A percentile compares a stretch with the other conserved stretches of the same genome.
Conservation (phyloP, 2,329 filamentous ascomycete species). For the Sarocladium oryzae region DNA sequence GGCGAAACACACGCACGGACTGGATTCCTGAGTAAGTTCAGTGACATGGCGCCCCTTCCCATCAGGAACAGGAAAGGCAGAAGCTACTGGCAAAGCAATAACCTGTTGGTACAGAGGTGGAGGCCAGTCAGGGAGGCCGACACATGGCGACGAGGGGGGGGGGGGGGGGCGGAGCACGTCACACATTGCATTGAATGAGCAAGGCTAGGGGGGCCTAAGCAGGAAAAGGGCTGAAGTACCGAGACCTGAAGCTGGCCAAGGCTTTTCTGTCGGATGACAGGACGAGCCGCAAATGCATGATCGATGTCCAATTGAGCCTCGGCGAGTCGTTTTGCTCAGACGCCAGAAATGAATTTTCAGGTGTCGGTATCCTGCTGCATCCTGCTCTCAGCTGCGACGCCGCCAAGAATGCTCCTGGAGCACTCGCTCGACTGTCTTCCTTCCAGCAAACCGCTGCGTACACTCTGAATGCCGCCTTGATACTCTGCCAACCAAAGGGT, state of each 20-base stretch:
- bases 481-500: neutral
- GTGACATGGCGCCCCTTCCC: no score
- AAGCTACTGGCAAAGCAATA: no score
- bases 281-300: no score
- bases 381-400: no score
- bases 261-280: neutral
- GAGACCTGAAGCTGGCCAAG: neutral
- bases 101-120: neutral
- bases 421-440: no score
- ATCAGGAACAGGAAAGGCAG: neutral
- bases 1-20: constrained; percentile 2
- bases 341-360: neutral
- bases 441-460: no score
- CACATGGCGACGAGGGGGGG: constrained; percentile 9
- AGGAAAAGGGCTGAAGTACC: constrained; percentile 7
- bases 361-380: no score
- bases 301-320: no score
- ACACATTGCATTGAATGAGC: neutral
- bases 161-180: no score
- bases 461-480: neutral
- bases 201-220: neutral
- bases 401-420: no score
- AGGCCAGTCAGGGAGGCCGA: neutral
- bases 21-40: neutral
- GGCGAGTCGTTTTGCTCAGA: neutral